phyloP scores from a whole-genome alignment of 805 yeast species.

The Yarrowia deformans region DNA sequence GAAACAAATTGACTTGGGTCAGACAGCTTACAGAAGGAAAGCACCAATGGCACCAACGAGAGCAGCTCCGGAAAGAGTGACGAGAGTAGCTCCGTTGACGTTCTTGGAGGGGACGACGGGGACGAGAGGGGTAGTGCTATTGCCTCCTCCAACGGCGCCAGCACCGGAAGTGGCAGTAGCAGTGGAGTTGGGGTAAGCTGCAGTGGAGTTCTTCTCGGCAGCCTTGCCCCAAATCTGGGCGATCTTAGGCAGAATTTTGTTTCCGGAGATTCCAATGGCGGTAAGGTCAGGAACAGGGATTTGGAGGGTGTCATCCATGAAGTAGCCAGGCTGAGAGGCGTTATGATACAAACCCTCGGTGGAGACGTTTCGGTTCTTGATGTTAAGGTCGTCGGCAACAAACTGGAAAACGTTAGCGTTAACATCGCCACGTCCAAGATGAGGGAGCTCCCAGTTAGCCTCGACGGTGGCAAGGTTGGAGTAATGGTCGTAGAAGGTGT shows the following conservation, averaged over 20 bases:
- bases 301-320: background rate
- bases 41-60: conserved; percentile 1
- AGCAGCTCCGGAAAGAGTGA: conserved; percentile 3
- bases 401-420: conserved; percentile 9
- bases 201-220: background rate
- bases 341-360: conserved; percentile 3
- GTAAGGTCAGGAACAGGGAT: background rate
- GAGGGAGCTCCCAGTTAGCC: conserved; percentile 9
- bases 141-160: background rate
- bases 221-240: conserved; percentile 1
- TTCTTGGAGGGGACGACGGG: conserved; percentile 1
- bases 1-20: background rate
- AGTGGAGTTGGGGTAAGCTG: background rate
- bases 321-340: conserved; percentile 9
- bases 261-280: conserved; percentile 13
- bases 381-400: conserved; percentile 3
- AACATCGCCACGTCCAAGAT: conserved; percentile 7
- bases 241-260: conserved; percentile 12
- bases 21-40: background rate
- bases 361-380: conserved; percentile 5
- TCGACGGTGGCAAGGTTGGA: conserved; percentile 12
- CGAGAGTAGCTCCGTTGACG: background rate
- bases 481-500: conserved; percentile 13
- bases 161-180: background rate
- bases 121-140: background rate